A percentile compares a stretch with the other conserved stretches of the same genome.
Evolutionary conservation across 2,329 filamentous ascomycete genomes (phyloP).

Genomic region (Rhexocercosporidium sp.): DNA sequence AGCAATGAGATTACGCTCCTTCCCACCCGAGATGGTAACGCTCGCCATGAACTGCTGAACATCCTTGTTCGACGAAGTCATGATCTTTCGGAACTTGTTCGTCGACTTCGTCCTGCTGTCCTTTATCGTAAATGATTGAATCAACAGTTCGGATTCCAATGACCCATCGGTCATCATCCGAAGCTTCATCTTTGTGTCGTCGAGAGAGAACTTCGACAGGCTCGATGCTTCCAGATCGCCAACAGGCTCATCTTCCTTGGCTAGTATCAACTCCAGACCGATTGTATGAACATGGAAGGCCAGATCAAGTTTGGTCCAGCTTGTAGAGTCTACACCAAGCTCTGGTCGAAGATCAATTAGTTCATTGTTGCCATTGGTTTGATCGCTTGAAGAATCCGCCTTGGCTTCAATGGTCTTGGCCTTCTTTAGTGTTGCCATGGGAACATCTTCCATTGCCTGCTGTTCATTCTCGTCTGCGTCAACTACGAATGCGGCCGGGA

Average conservation of each 20-base stretch:
- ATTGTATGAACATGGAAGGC: conserved; percentile 89
- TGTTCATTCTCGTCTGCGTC: conserved; percentile 74
- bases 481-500: conserved; percentile 84
- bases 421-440: conserved; percentile 47
- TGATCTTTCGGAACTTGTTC: conserved; percentile 97
- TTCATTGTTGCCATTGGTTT: conserved; percentile 44
- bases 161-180: conserved; percentile 92
- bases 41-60: conserved; percentile 99
- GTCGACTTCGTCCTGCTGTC: conserved; percentile 88
- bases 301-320: conserved; percentile 93
- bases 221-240: conserved; percentile 79
- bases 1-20: conserved; percentile 81
- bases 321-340: conserved; percentile 68
- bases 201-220: conserved; percentile 90
- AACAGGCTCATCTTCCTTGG: conserved; percentile 77
- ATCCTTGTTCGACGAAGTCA: conserved; percentile 94
- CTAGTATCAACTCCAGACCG: conserved; percentile 84
- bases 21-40: conserved; percentile 86
- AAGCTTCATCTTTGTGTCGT: conserved; percentile 89
- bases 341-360: conserved; percentile 70
- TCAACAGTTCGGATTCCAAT: conserved; percentile 88
- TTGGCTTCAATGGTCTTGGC: conserved; percentile 30
- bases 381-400: conserved; percentile 1
- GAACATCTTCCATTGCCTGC: conserved; percentile 77
- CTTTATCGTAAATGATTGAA: conserved; percentile 92